Percentiles rank a stretch among this genome's conserved stretches.
Conservation (phyloP, 441 rosid genomes). For the Syzygium malaccense region DNA sequence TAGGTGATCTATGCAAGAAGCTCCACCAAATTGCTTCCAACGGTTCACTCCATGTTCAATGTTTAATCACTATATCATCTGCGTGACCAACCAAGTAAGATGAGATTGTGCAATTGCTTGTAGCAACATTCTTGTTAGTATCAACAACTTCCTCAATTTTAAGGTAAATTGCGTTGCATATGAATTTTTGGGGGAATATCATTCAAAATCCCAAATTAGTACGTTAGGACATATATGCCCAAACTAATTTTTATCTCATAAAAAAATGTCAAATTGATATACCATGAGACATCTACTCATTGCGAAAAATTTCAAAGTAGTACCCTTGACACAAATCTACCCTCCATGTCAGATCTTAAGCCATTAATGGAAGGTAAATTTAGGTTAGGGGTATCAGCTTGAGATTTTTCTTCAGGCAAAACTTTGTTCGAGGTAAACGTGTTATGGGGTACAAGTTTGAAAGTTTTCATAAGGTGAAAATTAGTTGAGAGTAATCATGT, state of each 20-base stretch:
- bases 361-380: neutral
- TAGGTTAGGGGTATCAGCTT: neutral
- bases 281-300: neutral
- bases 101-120: neutral
- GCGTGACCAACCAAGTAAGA: neutral
- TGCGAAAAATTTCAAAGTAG: neutral
- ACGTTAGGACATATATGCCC: neutral
- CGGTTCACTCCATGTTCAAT: neutral
- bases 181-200: neutral
- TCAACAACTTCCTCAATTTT: neutral
- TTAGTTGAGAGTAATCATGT: neutral
- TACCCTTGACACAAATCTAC: neutral
- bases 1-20: neutral
- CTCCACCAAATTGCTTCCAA: neutral
- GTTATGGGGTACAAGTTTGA: neutral
- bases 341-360: neutral
- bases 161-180: neutral
- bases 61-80: neutral
- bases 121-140: neutral
- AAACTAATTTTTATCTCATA: neutral
- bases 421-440: neutral
- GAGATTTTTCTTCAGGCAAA: neutral
- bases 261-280: neutral
- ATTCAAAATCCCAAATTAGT: neutral
- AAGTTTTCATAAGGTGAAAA: neutral